Evolutionary conservation across 768 basidiomycete genomes (phyloP).

Genomic region (Suillus fuscotomentosus): DNA sequence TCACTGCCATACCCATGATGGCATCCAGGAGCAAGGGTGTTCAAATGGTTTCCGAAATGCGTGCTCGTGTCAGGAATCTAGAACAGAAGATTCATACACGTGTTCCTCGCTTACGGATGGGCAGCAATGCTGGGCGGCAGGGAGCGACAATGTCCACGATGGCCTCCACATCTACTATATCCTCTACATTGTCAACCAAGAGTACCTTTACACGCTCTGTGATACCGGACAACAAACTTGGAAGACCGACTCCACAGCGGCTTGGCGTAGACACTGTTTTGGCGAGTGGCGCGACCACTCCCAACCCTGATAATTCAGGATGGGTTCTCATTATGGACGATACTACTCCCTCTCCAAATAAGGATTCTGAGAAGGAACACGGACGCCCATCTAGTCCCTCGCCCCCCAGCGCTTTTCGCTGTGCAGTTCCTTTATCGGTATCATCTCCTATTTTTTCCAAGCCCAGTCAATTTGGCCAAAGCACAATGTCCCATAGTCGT

Average conservation of each 20-base stretch:
- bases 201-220: constrained; percentile 15
- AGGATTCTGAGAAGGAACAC: constrained; percentile 52
- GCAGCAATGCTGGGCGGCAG: constrained; percentile 62
- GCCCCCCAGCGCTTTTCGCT: constrained; percentile 51
- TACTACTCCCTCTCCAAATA: constrained; percentile 69
- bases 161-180: constrained; percentile 36
- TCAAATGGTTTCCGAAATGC: constrained; percentile 92
- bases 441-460: constrained; percentile 45
- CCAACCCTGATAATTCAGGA: constrained; percentile 63
- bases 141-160: constrained; percentile 37
- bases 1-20: constrained; percentile 34
- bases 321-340: constrained; percentile 93
- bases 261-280: constrained; percentile 43
- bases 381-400: constrained; percentile 65
- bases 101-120: constrained; percentile 82
- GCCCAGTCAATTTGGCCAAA: constrained; percentile 41
- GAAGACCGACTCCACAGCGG: constrained; percentile 34
- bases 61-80: constrained; percentile 76
- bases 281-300: constrained; percentile 38
- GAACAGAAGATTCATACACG: constrained; percentile 88
- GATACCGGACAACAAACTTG: constrained; percentile 20
- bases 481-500: constrained; percentile 45
- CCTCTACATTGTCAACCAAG: constrained; percentile 24
- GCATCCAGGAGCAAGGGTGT: constrained; percentile 77
- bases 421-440: constrained; percentile 44